Base-by-base conservation (phyloP, 202 grass and related monocot genomes). In the Alloteropsis angusta region DNA sequence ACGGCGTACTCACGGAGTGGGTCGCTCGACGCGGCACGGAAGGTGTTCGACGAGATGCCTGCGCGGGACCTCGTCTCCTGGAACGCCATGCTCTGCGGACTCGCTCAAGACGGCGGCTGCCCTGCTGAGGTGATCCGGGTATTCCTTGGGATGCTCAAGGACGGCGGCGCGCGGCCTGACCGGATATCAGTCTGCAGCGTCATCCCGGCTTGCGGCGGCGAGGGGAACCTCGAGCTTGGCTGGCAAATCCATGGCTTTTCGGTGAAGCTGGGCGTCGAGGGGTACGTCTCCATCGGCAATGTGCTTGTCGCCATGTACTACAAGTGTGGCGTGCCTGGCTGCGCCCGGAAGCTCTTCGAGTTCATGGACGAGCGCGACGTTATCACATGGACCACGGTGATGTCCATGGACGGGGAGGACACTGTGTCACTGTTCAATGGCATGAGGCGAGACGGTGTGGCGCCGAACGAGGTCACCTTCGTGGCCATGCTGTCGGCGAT, bases 251-350 rank as follows among this genome's bases (percentile, higher is more conserved):
- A 97, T 36, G 68, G 89, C 26, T 82, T 97, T 10, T 76, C 85
- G 11, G 73, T 45, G 48, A 94, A 92, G 84, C 68, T 94, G 37
- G 91, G 91, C 16, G 71, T 88, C 32, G 73, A 84, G 30, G 60
- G 50, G 1, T 64, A 83, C 63, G 67, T 90, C 56, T 74, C 80
- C 68, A 60, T 97, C 18, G 80, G 85, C 66, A 97, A 94, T 17
- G 89, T 92, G 54, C 94, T 97, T 55, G 79, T 94, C 38, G 88
- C 91, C 2, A 92, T 97, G 91, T 97, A 92, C 86, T 94, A 90
- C 83, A 94, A 80, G 66, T 79, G 78, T 30, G 80, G 78, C 52
- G 25, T 50, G 7, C 44, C 77, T 7, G 56, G 22, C 55, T 81
- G 65, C 65, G 91, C 72, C 9, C 65, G 78, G 76, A 90, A 65